These are phyloP conservation scores for Epichloe baconii DNA, from an alignment of 2,329 filamentous ascomycete species.

Conservation along the genomic window DNA sequence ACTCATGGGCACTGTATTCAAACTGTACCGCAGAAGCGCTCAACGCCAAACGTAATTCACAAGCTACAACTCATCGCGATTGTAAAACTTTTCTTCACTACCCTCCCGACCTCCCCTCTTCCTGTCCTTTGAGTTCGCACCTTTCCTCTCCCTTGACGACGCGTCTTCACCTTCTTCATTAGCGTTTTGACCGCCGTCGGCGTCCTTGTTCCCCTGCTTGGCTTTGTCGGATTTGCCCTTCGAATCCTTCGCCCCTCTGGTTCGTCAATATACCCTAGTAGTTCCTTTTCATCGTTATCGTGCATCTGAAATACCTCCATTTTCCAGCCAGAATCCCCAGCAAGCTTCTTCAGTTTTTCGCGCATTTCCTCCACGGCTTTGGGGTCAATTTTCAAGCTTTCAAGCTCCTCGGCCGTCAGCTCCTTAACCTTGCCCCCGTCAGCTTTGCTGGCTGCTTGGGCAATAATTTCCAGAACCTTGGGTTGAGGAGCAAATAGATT, in stretches of 20 bases:
- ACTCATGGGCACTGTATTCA: too few species aligned
- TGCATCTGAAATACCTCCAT: conserved; percentile 64
- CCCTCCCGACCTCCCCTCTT: conserved; percentile 19
- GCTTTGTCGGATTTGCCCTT: conserved; percentile 21
- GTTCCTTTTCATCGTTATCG: conserved; percentile 40
- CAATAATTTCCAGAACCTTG: conserved; percentile 26
- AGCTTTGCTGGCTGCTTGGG: conserved; percentile 31
- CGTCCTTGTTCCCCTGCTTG: conserved; percentile 1
- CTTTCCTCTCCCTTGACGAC: background rate
- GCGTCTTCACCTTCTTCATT: conserved; percentile 2
- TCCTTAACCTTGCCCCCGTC: conserved; percentile 49
- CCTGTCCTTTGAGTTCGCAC: conserved; percentile 1
- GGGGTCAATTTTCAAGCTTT: conserved; percentile 51
- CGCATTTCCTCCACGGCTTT: conserved; percentile 57
- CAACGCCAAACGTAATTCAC: too few species aligned
- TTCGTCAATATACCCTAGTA: conserved; percentile 56
- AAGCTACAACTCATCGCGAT: conserved; percentile 12
- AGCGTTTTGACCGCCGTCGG: conserved; percentile 15
- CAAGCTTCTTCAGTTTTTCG: conserved; percentile 53
- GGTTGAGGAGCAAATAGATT: conserved; percentile 16
- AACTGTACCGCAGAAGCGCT: too few species aligned
- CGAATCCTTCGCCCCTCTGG: background rate
- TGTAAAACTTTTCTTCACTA: conserved; percentile 38
- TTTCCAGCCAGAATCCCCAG: conserved; percentile 63
- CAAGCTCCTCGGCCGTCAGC: conserved; percentile 53